Evolutionary conservation across 495 filamentous ascomycete genomes (phyloP), one percentile per base, ranked within the genome.

Genomic region (Penicillium cosmopolitanum): DNA sequence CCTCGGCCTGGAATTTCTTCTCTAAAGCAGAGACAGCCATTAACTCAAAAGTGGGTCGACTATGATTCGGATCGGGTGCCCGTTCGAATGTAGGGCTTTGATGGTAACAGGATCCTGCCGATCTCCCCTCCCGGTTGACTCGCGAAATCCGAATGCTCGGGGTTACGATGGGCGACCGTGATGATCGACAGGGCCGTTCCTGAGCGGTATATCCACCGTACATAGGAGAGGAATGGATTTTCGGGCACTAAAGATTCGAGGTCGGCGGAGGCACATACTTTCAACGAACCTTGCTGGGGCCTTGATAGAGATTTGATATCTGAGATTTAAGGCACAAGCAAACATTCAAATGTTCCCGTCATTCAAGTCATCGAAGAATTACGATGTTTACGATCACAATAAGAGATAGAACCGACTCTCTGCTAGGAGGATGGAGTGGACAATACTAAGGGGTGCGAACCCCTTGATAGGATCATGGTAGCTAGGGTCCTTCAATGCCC

Each of bases 111-210:
- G 7, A 12, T 50, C 53, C 62, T 60, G 53, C 50, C 48, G 42
- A 57, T 53, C 57, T 51, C 51, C 13, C 21, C 56, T 44, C 13
- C 31, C 19, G 44, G 12, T 28, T 34, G 42, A 25, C 38, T 43
- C 6, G 28, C 4, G 28, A 51, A 35, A 34, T 5, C 19, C 21
- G 31, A 46, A 47, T 44, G 51, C 47, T 57, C 46, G 31, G 11
- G 18, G 57, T 64, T 54, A 64, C 57, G 40, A 56, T 42, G 51
- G 62, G 62, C 57, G 57, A 61, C 62, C 34, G 54, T 23, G 23
- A 28, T 16, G 57, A 64, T 64, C 57, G 56, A 21, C 62, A 61
- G 35, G 16, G 23, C 9, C 15, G 46, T 50, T 50, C 28, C 44
- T 50, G 34, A 34, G 40, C 10, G 10, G 46, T 16, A 34, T 21